Percentiles rank a stretch among this genome's conserved stretches.
Conservation (phyloP, 139 green algal genomes). For the Chlorella sp. region DNA sequence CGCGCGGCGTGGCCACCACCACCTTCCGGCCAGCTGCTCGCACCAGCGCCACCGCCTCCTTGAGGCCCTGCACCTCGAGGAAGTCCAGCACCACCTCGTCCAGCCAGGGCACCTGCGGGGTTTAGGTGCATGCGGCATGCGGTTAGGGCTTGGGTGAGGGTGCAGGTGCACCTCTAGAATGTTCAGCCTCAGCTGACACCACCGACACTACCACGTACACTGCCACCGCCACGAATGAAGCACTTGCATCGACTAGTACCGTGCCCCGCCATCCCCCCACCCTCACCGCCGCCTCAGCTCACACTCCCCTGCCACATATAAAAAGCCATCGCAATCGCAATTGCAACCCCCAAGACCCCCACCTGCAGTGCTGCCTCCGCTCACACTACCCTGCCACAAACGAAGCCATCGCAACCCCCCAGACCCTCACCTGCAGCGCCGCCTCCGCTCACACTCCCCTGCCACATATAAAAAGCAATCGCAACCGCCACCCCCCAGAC, state of each 20-base stretch:
- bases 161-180: neutral
- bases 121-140: neutral
- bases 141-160: neutral
- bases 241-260: too few species aligned
- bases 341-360: too few species aligned
- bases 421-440: neutral
- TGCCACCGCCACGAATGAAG: neutral
- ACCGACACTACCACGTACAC: neutral
- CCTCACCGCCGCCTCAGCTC: too few species aligned
- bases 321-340: too few species aligned
- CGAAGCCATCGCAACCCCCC: neutral
- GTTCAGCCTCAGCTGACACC: neutral
- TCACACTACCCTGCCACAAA: neutral
- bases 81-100: slow-evolving; percentile 81
- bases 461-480: too few species aligned
- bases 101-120: slow-evolving; percentile 52
- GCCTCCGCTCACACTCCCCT: too few species aligned
- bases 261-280: neutral
- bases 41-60: slow-evolving; percentile 52
- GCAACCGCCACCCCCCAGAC: too few species aligned
- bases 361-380: neutral
- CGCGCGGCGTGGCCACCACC: slow-evolving; percentile 64
- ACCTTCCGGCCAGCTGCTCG: slow-evolving; percentile 33
- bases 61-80: slow-evolving; percentile 73
- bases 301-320: too few species aligned